Evolutionary conservation across 2,329 filamentous ascomycete species (phyloP).

Genomic region (Scedosporium boydii): DNA sequence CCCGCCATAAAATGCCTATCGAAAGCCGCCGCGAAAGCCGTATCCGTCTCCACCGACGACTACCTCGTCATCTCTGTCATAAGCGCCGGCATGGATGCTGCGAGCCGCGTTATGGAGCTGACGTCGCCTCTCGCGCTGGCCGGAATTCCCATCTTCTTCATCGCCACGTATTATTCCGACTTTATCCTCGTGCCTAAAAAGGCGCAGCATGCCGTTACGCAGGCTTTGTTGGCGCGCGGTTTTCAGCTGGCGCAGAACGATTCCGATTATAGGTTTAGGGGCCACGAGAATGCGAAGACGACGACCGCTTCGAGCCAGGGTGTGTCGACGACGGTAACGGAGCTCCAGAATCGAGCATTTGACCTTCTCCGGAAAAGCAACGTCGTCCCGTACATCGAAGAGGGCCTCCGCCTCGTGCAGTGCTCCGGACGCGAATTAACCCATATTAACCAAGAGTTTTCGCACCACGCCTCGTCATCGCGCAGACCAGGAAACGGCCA

Average conservation of each 20-base stretch:
- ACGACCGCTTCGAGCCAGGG: slow-evolving; percentile 52
- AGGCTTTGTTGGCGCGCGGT: slow-evolving; percentile 66
- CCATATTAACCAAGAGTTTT: slow-evolving; percentile 26
- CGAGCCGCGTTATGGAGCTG: slow-evolving; percentile 81
- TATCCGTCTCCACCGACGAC: slow-evolving; percentile 71
- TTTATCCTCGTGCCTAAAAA: slow-evolving; percentile 84
- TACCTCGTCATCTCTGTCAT: slow-evolving; percentile 87
- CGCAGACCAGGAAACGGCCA: slow-evolving; percentile 9
- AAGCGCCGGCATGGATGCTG: slow-evolving; percentile 82
- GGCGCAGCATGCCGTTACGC: slow-evolving; percentile 63
- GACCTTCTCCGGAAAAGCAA: slow-evolving; percentile 67
- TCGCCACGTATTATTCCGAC: slow-evolving; percentile 95
- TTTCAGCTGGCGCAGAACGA: slow-evolving; percentile 74
- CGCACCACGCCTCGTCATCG: slow-evolving; percentile 22
- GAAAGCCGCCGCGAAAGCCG: slow-evolving; percentile 36
- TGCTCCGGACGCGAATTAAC: slow-evolving; percentile 59
- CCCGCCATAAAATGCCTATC: slow-evolving; percentile 59
- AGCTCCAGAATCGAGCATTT: slow-evolving; percentile 78
- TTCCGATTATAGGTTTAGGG: slow-evolving; percentile 28
- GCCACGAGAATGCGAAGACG: slow-evolving; percentile 44
- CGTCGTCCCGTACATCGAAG: slow-evolving; percentile 63
- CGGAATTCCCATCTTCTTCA: slow-evolving; percentile 95
- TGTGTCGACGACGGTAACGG: slow-evolving; percentile 67
- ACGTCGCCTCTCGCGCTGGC: slow-evolving; percentile 86
- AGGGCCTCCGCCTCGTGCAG: slow-evolving; percentile 63